These are phyloP conservation scores for Aspergillus kassunensis DNA, from an alignment of 495 filamentous ascomycete genomes.

Conservation along the genomic window DNA sequence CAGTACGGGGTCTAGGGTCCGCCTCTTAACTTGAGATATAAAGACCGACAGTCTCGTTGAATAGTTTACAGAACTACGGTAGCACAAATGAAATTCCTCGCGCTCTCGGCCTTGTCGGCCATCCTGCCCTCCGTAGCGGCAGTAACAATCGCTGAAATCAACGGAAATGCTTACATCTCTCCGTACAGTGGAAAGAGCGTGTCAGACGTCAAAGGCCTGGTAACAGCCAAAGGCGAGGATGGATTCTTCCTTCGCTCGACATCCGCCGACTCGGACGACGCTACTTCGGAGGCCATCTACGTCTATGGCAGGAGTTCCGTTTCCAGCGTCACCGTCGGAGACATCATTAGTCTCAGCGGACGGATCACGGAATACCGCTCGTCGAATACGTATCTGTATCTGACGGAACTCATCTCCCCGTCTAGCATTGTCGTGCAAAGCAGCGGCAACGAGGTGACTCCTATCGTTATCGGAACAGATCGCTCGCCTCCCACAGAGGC, in stretches of 20 bases:
- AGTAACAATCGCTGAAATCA: conserved; percentile 57
- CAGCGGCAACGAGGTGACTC: conserved; percentile 39
- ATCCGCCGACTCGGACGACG: conserved; percentile 39
- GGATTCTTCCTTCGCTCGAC: conserved; percentile 58
- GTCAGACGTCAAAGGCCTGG: conserved; percentile 51
- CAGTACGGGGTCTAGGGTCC: neutral
- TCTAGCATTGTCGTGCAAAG: conserved; percentile 43
- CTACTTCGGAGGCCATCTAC: conserved; percentile 53
- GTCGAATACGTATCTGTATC: conserved; percentile 44
- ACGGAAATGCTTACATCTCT: conserved; percentile 56
- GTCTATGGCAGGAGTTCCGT: conserved; percentile 44
- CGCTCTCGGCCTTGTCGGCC: conserved; percentile 2
- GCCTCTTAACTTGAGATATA: too few species aligned
- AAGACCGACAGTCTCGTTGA: too few species aligned
- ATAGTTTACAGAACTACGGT: neutral
- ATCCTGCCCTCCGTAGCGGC: conserved; percentile 33
- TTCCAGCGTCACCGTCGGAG: conserved; percentile 47
- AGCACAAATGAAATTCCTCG: conserved; percentile 3
- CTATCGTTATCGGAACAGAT: conserved; percentile 51
- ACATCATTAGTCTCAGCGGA: conserved; percentile 52
- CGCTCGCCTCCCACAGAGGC: conserved; percentile 48
- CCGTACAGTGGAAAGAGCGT: conserved; percentile 47
- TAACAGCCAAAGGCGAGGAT: conserved; percentile 54
- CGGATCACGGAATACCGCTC: conserved; percentile 55
- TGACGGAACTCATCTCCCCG: conserved; percentile 52